A percentile compares a stretch with the other conserved stretches of the same genome.
phyloP scores from a whole-genome alignment of 805 yeast genomes.

The Tetrapisispora iriomotensis region DNA sequence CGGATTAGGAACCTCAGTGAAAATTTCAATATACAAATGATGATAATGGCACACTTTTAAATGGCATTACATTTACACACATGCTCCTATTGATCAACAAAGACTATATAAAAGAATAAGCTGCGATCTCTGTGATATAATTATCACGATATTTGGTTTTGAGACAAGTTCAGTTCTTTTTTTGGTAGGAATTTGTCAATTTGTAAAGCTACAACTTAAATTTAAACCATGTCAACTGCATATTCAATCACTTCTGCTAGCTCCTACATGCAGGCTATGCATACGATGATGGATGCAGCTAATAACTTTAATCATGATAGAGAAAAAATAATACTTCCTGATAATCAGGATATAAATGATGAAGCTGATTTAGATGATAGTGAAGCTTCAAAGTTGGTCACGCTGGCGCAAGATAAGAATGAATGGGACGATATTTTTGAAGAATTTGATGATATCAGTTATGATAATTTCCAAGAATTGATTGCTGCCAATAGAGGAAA shows the following conservation, averaged over 20 bases:
- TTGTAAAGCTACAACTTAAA: background rate
- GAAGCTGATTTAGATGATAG: constrained; percentile 21
- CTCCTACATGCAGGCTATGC: constrained; percentile 74
- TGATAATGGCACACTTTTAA: no score
- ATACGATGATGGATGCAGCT: constrained; percentile 48
- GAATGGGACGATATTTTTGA: constrained; percentile 32
- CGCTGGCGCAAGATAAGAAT: constrained; percentile 32
- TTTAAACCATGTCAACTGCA: constrained; percentile 33
- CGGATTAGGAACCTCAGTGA: no score
- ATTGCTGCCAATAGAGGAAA: constrained; percentile 12
- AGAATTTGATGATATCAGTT: constrained; percentile 26
- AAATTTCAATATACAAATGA: no score
- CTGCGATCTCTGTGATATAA: no score
- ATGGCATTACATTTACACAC: no score
- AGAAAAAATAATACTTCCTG: constrained; percentile 8
- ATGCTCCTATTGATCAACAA: no score
- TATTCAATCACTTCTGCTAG: constrained; percentile 56
- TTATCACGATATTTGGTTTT: no score
- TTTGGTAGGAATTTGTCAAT: background rate
- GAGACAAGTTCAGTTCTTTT: no score
- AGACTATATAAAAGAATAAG: no score
- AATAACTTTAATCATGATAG: constrained; percentile 22
- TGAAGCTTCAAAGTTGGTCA: constrained; percentile 23
- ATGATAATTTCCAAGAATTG: constrained; percentile 13
- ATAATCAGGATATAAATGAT: constrained; percentile 26